Evolutionary conservation across 768 basidiomycete genomes (phyloP).

Genomic region (Phanerodontia chrysosporium): DNA sequence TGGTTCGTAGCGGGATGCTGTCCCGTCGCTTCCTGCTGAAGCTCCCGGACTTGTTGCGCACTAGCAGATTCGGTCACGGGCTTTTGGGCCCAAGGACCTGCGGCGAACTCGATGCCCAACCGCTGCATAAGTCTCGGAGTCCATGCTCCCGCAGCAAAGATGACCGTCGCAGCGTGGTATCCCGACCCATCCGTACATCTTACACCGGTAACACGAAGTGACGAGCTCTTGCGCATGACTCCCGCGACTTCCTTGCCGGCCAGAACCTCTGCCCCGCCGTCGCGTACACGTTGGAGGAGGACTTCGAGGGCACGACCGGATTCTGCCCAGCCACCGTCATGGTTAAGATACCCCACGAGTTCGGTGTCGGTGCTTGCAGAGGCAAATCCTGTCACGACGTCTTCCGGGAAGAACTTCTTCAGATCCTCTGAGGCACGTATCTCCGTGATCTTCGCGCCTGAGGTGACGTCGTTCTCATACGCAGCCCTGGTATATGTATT

Average conservation of each 20-base stretch:
- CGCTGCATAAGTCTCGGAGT: constrained; percentile 40
- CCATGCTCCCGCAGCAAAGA: constrained; percentile 82
- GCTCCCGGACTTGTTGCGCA: too few species aligned
- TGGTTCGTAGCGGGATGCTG: too few species aligned
- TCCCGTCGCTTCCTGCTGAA: too few species aligned
- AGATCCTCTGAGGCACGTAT: constrained; percentile 38
- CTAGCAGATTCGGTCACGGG: neutral
- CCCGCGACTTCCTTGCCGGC: constrained; percentile 53
- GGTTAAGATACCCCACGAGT: constrained; percentile 60
- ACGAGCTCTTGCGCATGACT: constrained; percentile 25
- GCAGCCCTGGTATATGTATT: constrained; percentile 47
- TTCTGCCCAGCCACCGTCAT: constrained; percentile 81
- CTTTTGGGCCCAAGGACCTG: neutral
- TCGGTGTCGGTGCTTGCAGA: neutral
- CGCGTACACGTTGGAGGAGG: constrained; percentile 51
- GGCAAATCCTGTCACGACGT: constrained; percentile 31
- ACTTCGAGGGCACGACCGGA: constrained; percentile 61
- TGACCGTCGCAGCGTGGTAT: constrained; percentile 54
- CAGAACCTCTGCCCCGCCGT: constrained; percentile 56
- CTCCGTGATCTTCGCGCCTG: constrained; percentile 48
- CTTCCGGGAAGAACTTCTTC: constrained; percentile 44
- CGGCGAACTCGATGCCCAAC: neutral
- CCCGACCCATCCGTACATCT: constrained; percentile 52
- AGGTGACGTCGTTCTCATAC: constrained; percentile 56
- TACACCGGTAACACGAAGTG: constrained; percentile 49